These are phyloP conservation scores for Epichloe uncinata DNA, from an alignment of 2,329 filamentous ascomycete species.

Conservation along the genomic window DNA sequence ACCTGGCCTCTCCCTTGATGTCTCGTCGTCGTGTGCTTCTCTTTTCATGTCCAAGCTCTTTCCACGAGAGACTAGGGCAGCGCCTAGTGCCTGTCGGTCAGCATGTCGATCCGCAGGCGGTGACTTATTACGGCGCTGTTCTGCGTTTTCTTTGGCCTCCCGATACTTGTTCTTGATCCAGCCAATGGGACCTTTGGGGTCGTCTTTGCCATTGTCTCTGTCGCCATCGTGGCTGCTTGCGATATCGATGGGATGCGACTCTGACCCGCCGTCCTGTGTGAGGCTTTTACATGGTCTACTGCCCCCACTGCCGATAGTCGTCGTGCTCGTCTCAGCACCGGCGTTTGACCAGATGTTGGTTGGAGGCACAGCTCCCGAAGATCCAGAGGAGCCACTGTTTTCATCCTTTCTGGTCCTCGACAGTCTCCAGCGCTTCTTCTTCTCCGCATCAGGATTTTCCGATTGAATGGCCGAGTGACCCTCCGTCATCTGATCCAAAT, in stretches of 20 bases:
- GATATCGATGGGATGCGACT: slow-evolving; percentile 24
- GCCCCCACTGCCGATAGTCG: slow-evolving; percentile 52
- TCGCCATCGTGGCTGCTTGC: slow-evolving; percentile 25
- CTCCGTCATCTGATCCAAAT: slow-evolving; percentile 55
- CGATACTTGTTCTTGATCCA: slow-evolving; percentile 50
- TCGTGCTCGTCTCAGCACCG: slow-evolving; percentile 51
- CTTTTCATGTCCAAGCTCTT: slow-evolving; percentile 37
- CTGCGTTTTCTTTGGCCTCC: slow-evolving; percentile 43
- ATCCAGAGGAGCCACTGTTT: slow-evolving; percentile 27
- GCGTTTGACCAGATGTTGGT: slow-evolving; percentile 45
- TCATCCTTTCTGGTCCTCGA: slow-evolving; percentile 51
- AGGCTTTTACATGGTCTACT: slow-evolving; percentile 35
- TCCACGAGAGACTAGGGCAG: slow-evolving; percentile 23
- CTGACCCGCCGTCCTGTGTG: slow-evolving; percentile 37
- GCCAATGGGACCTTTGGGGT: slow-evolving; percentile 37
- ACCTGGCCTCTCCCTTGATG: not conserved
- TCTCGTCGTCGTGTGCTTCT: slow-evolving; percentile 16
- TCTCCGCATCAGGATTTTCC: slow-evolving; percentile 48
- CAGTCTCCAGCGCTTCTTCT: slow-evolving; percentile 59
- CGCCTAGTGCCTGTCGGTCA: slow-evolving; percentile 16
- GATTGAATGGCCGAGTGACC: slow-evolving; percentile 30
- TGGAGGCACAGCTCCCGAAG: slow-evolving; percentile 29
- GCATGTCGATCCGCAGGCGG: slow-evolving; percentile 27
- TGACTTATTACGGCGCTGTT: slow-evolving; percentile 42
- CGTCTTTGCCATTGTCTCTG: slow-evolving; percentile 30